Evolutionary conservation across 306 rosid genomes (phyloP).

Genomic region (Begonia loranthoides): DNA sequence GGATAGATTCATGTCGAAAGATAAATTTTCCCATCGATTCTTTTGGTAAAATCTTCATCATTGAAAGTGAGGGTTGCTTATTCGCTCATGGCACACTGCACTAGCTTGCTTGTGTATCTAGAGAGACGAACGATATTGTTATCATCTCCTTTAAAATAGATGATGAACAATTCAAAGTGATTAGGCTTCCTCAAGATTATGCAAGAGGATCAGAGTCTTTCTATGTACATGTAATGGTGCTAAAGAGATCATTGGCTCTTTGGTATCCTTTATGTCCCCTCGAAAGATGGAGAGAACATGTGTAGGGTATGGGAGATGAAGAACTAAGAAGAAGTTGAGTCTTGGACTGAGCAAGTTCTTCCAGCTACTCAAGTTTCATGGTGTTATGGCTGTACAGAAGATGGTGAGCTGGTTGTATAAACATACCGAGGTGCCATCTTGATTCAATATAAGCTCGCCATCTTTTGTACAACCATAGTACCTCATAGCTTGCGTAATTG

Average conservation of each 20-base stretch:
- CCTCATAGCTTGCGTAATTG: background rate
- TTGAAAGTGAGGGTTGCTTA: no score
- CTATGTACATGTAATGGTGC: background rate
- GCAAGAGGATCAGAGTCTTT: background rate
- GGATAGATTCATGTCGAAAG: no score
- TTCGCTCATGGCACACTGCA: background rate
- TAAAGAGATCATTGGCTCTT: background rate
- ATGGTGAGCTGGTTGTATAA: background rate
- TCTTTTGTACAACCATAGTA: background rate
- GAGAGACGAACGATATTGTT: background rate
- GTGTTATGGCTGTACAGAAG: background rate
- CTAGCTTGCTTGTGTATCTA: background rate
- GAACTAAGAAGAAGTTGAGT: background rate
- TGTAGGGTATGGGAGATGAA: background rate
- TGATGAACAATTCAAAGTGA: background rate
- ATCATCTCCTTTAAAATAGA: background rate
- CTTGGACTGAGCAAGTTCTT: background rate
- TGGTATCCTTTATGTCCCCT: background rate
- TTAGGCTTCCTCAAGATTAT: background rate
- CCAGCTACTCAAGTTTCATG: background rate
- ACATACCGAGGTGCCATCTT: background rate
- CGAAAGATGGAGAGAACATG: background rate
- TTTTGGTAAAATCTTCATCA: background rate
- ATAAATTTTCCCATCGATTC: background rate
- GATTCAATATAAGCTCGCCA: background rate